Base-by-base conservation (phyloP, 2,329 filamentous ascomycete genomes). In the Sclerotinia subarctica region DNA sequence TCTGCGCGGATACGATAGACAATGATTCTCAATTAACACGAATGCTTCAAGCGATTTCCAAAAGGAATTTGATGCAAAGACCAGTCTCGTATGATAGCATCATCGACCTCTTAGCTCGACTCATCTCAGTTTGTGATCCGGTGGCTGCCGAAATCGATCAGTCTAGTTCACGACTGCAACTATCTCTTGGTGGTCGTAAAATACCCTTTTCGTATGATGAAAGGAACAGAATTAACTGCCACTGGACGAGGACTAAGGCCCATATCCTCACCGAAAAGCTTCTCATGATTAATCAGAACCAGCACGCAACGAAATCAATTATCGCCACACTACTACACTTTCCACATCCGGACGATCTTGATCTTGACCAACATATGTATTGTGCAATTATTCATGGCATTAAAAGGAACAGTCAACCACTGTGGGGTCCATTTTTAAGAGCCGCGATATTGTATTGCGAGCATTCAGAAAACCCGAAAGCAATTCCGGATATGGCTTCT, bases 221-320 rank as follows among this genome's bases (percentile, higher is more conserved):
- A 73, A 78, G 83, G 17, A 77, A 81, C 38, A 72, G 83, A 2
- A 71, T 88, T 2, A 79, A 82, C 68, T 76, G 77, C 47, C 79
- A 82, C 47, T 83, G 81, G 79, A 74, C 76, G 70, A 73, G 77
- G 60, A 74, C 68, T 46, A 71, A 73, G 32, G 70, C 74, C 5
- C 86, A 84, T 70, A 79, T 87, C n/a, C 86, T 90, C 64, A 76
- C 90, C 32, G 86, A 88, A 74, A 92, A 90, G 75, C 81, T 93
- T 35, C 81, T 93, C 38, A 80, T 81, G 26, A 81, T 90, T 60
- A 84, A 89, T 70, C 85, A 89, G 74, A 88, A 87, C 66, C 77
- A 78, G 0, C 70, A 75, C 1, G 80, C 81, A 2, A 86, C 85
- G 1, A 81, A 84, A 62, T 79, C 78, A 17, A 89, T 93, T 64